Evolutionary conservation across 352 stramenopile genomes (phyloP).

Genomic region (Phytophthora ohioensis): DNA sequence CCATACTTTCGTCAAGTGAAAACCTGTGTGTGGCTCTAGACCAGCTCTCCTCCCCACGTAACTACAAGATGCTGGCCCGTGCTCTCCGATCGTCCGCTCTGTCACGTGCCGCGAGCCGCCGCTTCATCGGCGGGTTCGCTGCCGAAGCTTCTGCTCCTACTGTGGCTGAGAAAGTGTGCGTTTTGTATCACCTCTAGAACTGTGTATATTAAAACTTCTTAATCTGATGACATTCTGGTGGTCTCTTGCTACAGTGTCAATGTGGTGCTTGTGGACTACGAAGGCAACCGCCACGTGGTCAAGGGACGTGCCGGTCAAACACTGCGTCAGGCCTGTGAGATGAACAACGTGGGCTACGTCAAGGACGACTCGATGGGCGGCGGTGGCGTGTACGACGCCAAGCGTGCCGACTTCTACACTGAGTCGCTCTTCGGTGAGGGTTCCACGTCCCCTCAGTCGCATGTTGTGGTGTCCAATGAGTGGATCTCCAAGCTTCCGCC

Average conservation of each 20-base stretch:
- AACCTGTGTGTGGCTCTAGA: constrained; percentile 29
- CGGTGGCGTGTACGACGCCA: constrained; percentile 70
- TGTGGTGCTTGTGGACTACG: constrained; percentile 88
- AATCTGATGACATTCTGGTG: constrained; percentile 16
- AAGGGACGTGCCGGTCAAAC: constrained; percentile 85
- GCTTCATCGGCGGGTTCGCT: constrained; percentile 66
- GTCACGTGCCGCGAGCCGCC: constrained; percentile 43
- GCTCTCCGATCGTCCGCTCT: constrained; percentile 42
- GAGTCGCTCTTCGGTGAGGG: constrained; percentile 91
- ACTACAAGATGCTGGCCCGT: constrained; percentile 53
- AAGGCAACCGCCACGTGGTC: constrained; percentile 88
- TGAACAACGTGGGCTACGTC: constrained; percentile 76
- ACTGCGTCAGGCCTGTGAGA: constrained; percentile 83
- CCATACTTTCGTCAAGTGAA: constrained; percentile 17
- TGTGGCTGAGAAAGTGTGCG: constrained; percentile 72
- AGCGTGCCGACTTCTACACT: constrained; percentile 83
- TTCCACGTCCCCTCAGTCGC: constrained; percentile 81
- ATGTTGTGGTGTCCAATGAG: constrained; percentile 90
- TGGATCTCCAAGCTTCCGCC: constrained; percentile 83
- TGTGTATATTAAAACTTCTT: not conserved
- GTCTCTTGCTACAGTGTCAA: constrained; percentile 64
- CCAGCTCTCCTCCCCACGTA: constrained; percentile 11
- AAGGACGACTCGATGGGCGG: constrained; percentile 90
- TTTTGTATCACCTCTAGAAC: not conserved
- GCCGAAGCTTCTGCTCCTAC: constrained; percentile 48